Evolutionary conservation across 768 basidiomycete species (phyloP).

Genomic region (Hericium erinaceus): DNA sequence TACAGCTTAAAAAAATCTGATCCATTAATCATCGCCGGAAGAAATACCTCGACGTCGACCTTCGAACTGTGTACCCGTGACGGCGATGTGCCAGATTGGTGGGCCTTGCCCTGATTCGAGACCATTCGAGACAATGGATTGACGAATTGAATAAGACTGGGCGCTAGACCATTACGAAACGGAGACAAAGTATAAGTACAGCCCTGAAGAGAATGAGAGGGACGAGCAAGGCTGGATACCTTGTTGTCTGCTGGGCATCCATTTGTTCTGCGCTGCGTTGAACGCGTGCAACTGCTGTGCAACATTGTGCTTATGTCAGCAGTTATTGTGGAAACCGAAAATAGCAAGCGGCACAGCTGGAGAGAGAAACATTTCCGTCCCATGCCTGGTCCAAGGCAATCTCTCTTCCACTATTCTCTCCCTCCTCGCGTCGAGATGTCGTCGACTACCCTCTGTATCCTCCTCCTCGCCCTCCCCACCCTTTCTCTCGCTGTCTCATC

Average conservation of each 20-base stretch:
- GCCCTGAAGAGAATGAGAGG: not conserved
- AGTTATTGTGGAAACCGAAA: not conserved
- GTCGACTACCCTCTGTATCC: conserved; percentile 17
- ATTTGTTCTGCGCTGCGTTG: not conserved
- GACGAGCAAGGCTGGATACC: not conserved
- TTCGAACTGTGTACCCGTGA: no score
- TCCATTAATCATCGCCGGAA: no score
- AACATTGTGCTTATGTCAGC: not conserved
- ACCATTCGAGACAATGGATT: no score
- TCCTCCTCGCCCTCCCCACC: conserved; percentile 24
- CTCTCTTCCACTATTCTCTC: conserved; percentile 6
- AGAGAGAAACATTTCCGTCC: no score
- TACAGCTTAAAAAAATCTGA: no score
- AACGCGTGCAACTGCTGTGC: not conserved
- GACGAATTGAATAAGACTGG: no score
- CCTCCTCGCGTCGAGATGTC: conserved; percentile 21
- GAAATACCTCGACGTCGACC: no score
- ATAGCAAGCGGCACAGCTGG: not conserved
- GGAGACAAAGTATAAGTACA: no score
- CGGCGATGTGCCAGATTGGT: no score
- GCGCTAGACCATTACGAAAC: no score
- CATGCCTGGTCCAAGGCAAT: no score
- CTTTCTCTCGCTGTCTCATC: conserved; percentile 12
- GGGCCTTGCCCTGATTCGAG: no score
- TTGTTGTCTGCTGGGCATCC: not conserved